Evolutionary conservation across 2,329 filamentous ascomycete genomes (phyloP).

Genomic region (Pestalotiopsis sp.): DNA sequence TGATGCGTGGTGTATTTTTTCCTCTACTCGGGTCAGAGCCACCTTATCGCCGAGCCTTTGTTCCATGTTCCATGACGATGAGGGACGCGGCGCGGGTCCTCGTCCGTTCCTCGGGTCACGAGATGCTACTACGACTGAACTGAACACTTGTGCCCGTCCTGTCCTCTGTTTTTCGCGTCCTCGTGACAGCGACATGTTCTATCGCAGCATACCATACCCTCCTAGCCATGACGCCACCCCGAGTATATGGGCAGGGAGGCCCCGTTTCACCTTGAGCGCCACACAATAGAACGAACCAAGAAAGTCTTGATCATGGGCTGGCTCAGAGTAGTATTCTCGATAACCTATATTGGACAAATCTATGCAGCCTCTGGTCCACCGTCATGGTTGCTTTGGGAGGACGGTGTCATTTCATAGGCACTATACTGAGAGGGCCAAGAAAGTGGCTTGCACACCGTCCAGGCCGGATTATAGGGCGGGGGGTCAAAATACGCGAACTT

Average conservation of each 20-base stretch:
- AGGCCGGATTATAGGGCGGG: not conserved
- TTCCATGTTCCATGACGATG: not conserved
- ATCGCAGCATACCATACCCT: constrained; percentile 3
- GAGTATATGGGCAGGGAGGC: not conserved
- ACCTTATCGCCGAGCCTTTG: not conserved
- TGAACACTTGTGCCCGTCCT: not conserved
- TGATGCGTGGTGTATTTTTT: not conserved
- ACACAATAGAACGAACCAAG: not conserved
- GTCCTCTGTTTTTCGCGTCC: not conserved
- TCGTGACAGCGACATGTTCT: not conserved
- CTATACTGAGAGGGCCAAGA: not conserved
- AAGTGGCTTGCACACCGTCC: not conserved
- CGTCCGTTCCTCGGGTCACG: no score
- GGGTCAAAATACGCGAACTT: not conserved
- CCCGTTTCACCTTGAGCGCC: constrained; percentile 1
- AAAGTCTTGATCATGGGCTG: not conserved
- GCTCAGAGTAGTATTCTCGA: not conserved
- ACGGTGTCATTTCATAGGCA: not conserved
- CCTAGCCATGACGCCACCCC: not conserved
- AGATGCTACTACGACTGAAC: not conserved
- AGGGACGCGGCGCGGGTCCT: not conserved
- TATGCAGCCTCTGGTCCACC: not conserved
- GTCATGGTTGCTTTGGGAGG: not conserved
- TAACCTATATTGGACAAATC: not conserved
- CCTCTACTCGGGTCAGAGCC: not conserved